Conservation (phyloP, 768 basidiomycete species). For the Lactarius hatsudake region DNA sequence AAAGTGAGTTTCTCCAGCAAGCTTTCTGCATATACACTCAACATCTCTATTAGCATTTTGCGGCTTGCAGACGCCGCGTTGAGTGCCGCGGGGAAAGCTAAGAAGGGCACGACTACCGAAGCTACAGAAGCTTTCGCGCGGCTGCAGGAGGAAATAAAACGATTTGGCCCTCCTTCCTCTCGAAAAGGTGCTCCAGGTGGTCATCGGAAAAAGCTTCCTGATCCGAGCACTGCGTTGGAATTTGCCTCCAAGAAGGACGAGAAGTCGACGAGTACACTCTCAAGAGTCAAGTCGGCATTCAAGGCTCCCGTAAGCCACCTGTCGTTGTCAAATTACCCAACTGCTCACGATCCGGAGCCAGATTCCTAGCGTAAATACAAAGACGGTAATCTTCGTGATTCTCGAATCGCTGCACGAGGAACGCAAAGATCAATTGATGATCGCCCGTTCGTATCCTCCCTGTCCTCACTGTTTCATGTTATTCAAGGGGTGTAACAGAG, state of each 20-base stretch:
- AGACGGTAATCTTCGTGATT: not conserved
- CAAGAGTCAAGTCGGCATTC: not conserved
- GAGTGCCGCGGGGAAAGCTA: not conserved
- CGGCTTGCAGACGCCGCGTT: conserved; percentile 3
- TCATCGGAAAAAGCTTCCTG: not conserved
- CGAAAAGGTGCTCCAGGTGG: not conserved
- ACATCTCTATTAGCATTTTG: not conserved
- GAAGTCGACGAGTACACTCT: not conserved
- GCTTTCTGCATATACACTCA: too few species aligned
- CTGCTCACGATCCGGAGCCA: not conserved
- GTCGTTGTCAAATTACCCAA: not conserved
- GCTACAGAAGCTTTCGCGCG: not conserved
- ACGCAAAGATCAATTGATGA: not conserved
- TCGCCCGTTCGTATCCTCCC: not conserved
- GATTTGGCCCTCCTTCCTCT: not conserved
- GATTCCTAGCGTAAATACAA: not conserved
- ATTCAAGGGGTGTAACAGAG: not conserved
- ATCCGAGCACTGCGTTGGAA: not conserved
- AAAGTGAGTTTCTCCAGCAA: not conserved
- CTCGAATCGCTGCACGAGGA: not conserved
- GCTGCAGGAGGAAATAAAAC: not conserved
- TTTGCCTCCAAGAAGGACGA: not conserved
- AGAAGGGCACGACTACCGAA: not conserved
- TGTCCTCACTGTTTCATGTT: not conserved
- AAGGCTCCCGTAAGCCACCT: not conserved